phyloP scores from a whole-genome alignment of 2,329 filamentous ascomycete genomes.

The Neodidymelliopsis sp. region DNA sequence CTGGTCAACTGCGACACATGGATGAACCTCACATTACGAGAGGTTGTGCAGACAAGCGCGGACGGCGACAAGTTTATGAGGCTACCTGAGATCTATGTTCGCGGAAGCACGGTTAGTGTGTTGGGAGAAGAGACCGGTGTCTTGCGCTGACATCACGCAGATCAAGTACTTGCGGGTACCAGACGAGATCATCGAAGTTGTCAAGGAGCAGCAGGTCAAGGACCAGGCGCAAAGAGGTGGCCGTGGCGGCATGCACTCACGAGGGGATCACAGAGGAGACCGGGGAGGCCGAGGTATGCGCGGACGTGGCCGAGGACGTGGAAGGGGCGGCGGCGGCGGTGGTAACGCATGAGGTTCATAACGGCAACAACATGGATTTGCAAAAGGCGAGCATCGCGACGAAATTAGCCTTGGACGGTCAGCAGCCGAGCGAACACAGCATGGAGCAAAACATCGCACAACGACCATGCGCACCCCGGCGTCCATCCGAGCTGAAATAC shows the following conservation, averaged over 20 bases:
- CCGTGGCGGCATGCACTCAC: conserved; percentile 68
- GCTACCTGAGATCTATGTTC: conserved; percentile 92
- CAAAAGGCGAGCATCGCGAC: background rate
- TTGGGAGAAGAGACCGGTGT: background rate
- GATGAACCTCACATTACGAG: conserved; percentile 98
- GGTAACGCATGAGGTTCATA: conserved; percentile 41
- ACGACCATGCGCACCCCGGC: background rate
- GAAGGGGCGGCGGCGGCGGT: conserved; percentile 63
- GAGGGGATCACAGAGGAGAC: conserved; percentile 62
- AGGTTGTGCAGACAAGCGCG: conserved; percentile 94
- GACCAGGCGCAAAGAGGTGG: conserved; percentile 67
- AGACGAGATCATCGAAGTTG: conserved; percentile 93
- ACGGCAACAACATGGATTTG: background rate
- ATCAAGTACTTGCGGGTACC: conserved; percentile 98
- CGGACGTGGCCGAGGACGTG: conserved; percentile 61
- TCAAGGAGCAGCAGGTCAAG: conserved; percentile 88
- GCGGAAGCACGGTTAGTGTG: conserved; percentile 88
- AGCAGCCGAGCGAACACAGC: too few relatives aligned
- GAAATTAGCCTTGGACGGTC: too few relatives aligned
- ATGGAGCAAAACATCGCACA: background rate
- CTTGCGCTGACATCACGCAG: conserved; percentile 56
- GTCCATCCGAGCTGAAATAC: conserved; percentile 8
- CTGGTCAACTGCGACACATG: conserved; percentile 97
- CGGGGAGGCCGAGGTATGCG: conserved; percentile 61
- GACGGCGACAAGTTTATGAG: conserved; percentile 94